Evolutionary conservation across 306 rosid species (phyloP).

Genomic region (Glycine soja): DNA sequence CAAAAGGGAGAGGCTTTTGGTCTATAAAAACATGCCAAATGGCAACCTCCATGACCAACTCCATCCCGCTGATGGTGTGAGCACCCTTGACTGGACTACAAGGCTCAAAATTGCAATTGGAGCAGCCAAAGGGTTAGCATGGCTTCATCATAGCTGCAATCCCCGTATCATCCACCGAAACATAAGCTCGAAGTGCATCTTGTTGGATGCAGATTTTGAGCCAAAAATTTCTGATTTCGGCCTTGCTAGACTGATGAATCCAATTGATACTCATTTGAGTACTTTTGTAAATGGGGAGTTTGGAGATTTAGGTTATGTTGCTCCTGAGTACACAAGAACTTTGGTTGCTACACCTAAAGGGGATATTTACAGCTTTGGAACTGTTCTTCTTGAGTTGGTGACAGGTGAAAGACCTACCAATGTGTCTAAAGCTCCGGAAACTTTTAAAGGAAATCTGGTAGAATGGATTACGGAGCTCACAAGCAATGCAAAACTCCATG

Average conservation of each 20-base stretch:
- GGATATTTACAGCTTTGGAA: conserved; percentile 89
- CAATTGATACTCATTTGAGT: conserved; percentile 93
- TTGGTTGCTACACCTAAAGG: conserved; percentile 95
- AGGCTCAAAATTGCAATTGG: conserved; percentile 90
- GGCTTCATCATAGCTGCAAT: conserved; percentile 97
- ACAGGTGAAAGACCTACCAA: conserved; percentile 84
- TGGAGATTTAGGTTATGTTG: conserved; percentile 93
- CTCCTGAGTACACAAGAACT: conserved; percentile 90
- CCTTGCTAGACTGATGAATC: conserved; percentile 95
- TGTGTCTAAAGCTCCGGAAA: conserved; percentile 76
- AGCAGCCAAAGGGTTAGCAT: conserved; percentile 94
- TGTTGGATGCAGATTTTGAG: conserved; percentile 78
- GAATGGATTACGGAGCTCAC: conserved; percentile 76
- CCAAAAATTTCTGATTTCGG: conserved; percentile 95
- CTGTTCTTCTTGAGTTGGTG: conserved; percentile 91
- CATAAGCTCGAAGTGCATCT: conserved; percentile 92
- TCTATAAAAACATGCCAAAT: conserved; percentile 76
- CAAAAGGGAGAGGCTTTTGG: conserved; percentile 87
- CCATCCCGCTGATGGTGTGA: conserved; percentile 58
- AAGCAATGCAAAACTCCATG: conserved; percentile 57
- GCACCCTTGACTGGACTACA: conserved; percentile 71
- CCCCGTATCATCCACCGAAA: conserved; percentile 94
- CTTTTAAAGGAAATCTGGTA: conserved; percentile 81
- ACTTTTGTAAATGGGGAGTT: conserved; percentile 95
- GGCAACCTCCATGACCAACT: conserved; percentile 84